Evolutionary conservation across 2,329 filamentous ascomycete genomes (phyloP).

Genomic region (Fusarium sp.): DNA sequence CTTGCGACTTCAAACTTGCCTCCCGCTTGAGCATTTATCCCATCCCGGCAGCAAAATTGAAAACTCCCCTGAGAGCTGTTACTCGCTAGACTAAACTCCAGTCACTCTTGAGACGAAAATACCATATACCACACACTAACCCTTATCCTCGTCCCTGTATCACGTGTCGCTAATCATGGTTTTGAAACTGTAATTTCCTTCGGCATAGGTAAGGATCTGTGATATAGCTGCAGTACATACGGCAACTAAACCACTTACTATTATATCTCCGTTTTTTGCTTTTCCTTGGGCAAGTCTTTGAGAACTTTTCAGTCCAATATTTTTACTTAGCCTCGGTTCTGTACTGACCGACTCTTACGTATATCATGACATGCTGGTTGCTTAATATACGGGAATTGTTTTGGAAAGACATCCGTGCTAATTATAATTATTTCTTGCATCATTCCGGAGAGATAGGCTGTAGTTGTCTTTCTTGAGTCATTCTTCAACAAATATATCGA

Average conservation of each 20-base stretch:
- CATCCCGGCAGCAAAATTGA: constrained; percentile 8
- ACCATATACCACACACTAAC: background rate
- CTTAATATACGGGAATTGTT: constrained; percentile 2
- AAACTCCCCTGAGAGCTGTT: background rate
- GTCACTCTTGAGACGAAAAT: constrained; percentile 18
- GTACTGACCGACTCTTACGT: background rate
- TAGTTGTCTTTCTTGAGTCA: background rate
- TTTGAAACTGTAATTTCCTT: constrained; percentile 17
- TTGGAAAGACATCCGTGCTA: background rate
- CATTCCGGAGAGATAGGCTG: background rate
- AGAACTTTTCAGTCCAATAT: background rate
- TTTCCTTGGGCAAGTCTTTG: background rate
- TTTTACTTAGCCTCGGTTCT: background rate
- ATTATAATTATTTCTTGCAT: background rate
- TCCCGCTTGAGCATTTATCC: constrained; percentile 4
- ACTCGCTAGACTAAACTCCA: constrained; percentile 15
- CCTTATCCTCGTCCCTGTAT: constrained; percentile 4
- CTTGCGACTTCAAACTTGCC: background rate
- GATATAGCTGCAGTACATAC: constrained; percentile 5
- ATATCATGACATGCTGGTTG: constrained; percentile 9
- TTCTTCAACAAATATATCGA: background rate
- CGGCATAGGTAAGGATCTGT: constrained; percentile 21
- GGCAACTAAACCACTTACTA: background rate
- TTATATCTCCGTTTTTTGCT: background rate
- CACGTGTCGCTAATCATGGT: constrained; percentile 19